A percentile compares a stretch with the other conserved stretches of the same genome.
Conservation (phyloP, 805 yeast species). For the Brettanomyces nanus region DNA sequence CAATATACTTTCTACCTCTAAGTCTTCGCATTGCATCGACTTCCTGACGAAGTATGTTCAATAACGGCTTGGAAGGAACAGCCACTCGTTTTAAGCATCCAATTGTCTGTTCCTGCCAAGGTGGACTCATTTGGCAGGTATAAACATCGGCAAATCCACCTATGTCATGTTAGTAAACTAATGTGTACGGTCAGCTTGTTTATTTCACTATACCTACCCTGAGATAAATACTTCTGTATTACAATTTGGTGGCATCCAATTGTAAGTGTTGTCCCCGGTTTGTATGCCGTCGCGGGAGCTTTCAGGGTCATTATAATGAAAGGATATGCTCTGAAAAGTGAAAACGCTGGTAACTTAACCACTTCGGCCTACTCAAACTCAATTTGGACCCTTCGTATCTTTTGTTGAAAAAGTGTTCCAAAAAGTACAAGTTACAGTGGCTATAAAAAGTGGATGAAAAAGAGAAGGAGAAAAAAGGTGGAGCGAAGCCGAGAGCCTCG, state of each 20-base stretch:
- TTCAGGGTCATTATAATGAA: no score
- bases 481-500: no score
- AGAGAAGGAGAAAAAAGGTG: no score
- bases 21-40: constrained; percentile 73
- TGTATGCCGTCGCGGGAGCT: constrained; percentile 14
- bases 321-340: no score
- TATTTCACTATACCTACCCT: constrained; percentile 11
- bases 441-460: no score
- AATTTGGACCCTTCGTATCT: no score
- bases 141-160: constrained; percentile 83
- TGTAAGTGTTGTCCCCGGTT: constrained; percentile 37
- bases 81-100: constrained; percentile 70
- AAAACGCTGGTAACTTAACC: no score
- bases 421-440: no score
- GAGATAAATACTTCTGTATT: constrained; percentile 37
- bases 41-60: constrained; percentile 59
- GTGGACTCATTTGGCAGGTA: constrained; percentile 47
- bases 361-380: no score
- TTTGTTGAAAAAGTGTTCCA: no score
- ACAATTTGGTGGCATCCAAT: constrained; percentile 43
- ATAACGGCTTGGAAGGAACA: constrained; percentile 62
- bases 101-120: constrained; percentile 28
- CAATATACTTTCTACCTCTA: constrained; percentile 49
- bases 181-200: no score
- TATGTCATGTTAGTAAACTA: no score